Base-by-base conservation (phyloP, 257 asterid species). In the Hygrophila difformis region DNA sequence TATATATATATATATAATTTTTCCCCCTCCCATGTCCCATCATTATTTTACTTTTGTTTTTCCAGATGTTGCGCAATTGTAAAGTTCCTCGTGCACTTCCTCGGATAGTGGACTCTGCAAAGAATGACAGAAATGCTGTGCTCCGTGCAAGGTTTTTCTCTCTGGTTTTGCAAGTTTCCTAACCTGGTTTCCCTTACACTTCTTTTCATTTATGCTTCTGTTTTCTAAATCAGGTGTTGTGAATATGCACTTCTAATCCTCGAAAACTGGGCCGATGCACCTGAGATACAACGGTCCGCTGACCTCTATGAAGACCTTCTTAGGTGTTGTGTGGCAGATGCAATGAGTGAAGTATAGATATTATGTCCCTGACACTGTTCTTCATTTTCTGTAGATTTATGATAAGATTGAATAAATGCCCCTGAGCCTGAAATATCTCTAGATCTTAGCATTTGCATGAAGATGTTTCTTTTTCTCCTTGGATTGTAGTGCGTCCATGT, bases 231-330 rank as follows among this genome's bases (percentile, higher is more conserved):
- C 69, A 91, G 99, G 74, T 91, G 99, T 66, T 87, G 96, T 44
- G 99, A 91, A 36, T 91, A 91, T 74, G 95, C 99, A 31, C 95
- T 86, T 70, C 60, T 91, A 64, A 56, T 91, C 61, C 83, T 91
- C 44, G 99, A 91, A 59, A 75, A 82, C 65, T 91, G 99, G 99
- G 95, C 99, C 23, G 99, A 91, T 76, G 96, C 94, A 50, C 86
- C 96, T 57, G 99, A 91, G 79, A 82, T 86, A 68, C 94, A 91
- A 51, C 96, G 95, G 8, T 78, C 99, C 0, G 93, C 93, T 35
- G 96, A 91, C 55, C 81, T 82, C 19, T 91, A 86, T 55, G 99
- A 86, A 69, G 99, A 91, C 55, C 93, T 91, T 44, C 80, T 91
- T 53, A 77, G 78, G 63, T 86, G 94, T 65, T 86, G 95, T 69